phyloP scores from a whole-genome alignment of 805 yeast genomes.

The Teunomyces atbi region DNA sequence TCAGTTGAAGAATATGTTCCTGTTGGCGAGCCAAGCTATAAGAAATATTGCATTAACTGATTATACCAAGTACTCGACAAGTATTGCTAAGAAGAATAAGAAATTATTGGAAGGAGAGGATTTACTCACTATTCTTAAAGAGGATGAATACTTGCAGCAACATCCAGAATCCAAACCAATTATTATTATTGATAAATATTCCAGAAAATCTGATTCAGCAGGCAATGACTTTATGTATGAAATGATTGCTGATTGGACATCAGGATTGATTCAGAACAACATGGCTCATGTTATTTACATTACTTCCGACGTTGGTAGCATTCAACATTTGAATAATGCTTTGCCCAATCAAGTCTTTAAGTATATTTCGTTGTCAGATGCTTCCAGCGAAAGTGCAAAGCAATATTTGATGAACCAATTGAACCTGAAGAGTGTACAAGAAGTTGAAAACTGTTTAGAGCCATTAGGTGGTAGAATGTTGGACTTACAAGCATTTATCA shows the following conservation, averaged over 20 bases:
- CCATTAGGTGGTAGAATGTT: slow-evolving; percentile 95
- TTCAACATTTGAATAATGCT: slow-evolving; percentile 63
- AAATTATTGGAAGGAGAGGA: slow-evolving; percentile 21
- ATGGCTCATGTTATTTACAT: slow-evolving; percentile 87
- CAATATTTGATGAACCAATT: slow-evolving; percentile 65
- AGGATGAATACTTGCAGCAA: slow-evolving; percentile 79
- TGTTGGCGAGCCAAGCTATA: slow-evolving; percentile 70
- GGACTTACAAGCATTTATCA: slow-evolving; percentile 84
- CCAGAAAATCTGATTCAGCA: slow-evolving; percentile 46
- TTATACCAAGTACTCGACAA: slow-evolving; percentile 26
- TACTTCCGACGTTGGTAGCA: slow-evolving; percentile 80
- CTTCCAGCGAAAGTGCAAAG: slow-evolving; percentile 66
- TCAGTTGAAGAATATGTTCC: slow-evolving; percentile 77
- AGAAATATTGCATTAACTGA: slow-evolving; percentile 51
- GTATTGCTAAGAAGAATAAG: slow-evolving; percentile 17
- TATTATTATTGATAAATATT: slow-evolving; percentile 74
- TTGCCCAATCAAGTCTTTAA: slow-evolving; percentile 88
- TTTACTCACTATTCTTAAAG: slow-evolving; percentile 47
- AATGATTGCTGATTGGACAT: slow-evolving; percentile 86
- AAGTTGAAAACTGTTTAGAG: slow-evolving; percentile 56
- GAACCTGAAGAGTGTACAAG: slow-evolving; percentile 24
- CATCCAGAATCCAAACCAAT: slow-evolving; percentile 87
- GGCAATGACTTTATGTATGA: slow-evolving; percentile 65
- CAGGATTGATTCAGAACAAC: slow-evolving; percentile 69
- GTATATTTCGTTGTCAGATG: slow-evolving; percentile 73